Conservation (phyloP, 2,329 filamentous ascomycete genomes). For the Colletotrichum echinochloae region DNA sequence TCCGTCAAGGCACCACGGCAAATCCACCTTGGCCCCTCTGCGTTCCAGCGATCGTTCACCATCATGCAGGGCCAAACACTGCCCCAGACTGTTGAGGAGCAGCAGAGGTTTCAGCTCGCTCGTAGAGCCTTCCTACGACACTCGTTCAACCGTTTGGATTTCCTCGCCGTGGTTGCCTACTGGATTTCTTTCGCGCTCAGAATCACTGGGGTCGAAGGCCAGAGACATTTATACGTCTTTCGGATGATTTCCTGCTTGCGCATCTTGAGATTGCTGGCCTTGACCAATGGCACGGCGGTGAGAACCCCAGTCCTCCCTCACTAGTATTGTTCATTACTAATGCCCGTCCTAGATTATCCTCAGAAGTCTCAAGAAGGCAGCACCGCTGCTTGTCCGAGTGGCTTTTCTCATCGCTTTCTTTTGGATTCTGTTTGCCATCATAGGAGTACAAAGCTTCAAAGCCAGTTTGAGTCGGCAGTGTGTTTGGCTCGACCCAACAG, state of each 20-base stretch:
- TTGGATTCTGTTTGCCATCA: slow-evolving; percentile 96
- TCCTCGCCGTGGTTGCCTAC: slow-evolving; percentile 92
- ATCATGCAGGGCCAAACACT: slow-evolving; percentile 73
- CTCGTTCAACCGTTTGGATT: slow-evolving; percentile 95
- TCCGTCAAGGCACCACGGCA: slow-evolving; percentile 69
- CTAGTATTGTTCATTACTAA: slow-evolving; percentile 38
- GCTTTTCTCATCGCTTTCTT: slow-evolving; percentile 97
- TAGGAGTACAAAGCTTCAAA: slow-evolving; percentile 97
- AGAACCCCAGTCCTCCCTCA: slow-evolving; percentile 49
- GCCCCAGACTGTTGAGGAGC: slow-evolving; percentile 76
- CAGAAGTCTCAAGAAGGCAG: slow-evolving; percentile 93
- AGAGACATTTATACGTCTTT: slow-evolving; percentile 86
- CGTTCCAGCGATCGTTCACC: slow-evolving; percentile 82
- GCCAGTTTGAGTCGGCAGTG: slow-evolving; percentile 82
- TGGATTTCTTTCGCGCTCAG: slow-evolving; percentile 89
- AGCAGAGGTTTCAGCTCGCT: slow-evolving; percentile 86
- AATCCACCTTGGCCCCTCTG: slow-evolving; percentile 65
- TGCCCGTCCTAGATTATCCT: slow-evolving; percentile 78
- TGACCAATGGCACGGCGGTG: slow-evolving; percentile 94
- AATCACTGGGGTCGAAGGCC: slow-evolving; percentile 75
- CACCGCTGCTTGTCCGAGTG: slow-evolving; percentile 90
- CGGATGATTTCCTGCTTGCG: slow-evolving; percentile 96
- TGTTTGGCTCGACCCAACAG: slow-evolving; percentile 77
- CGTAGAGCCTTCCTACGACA: slow-evolving; percentile 93
- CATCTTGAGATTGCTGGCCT: slow-evolving; percentile 87